Evolutionary conservation across 768 basidiomycete species (phyloP).

Genomic region (Cubamyces sp.): DNA sequence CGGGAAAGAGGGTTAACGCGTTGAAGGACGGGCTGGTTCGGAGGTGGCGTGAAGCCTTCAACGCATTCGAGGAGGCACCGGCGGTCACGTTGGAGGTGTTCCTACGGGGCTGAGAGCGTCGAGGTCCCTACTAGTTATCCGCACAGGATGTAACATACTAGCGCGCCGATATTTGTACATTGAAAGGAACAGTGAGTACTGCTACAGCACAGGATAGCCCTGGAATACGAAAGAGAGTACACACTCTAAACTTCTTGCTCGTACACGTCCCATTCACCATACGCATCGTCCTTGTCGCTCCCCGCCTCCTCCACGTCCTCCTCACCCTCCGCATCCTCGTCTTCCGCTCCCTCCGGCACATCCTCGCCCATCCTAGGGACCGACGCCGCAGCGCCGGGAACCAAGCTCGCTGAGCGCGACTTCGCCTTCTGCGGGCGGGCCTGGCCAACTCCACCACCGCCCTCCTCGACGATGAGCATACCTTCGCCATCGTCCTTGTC

Average conservation of each 20-base stretch:
- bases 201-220: neutral
- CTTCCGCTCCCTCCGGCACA: constrained; percentile 26
- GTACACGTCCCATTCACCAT: constrained; percentile 55
- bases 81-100: too few species aligned
- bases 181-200: too few species aligned
- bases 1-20: too few species aligned
- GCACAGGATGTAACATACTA: too few species aligned
- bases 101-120: too few species aligned
- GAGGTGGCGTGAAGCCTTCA: too few species aligned
- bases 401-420: constrained; percentile 24
- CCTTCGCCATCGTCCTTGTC: constrained; percentile 46
- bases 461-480: constrained; percentile 44
- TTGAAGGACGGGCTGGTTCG: too few species aligned
- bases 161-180: neutral
- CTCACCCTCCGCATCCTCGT: constrained; percentile 29
- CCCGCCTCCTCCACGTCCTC: constrained; percentile 35
- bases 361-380: neutral
- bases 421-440: constrained; percentile 3
- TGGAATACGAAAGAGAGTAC: neutral
- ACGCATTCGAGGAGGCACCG: too few species aligned
- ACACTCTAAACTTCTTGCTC: constrained; percentile 65
- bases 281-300: constrained; percentile 47
- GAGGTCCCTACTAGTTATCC: too few species aligned
- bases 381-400: constrained; percentile 33
- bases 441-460: constrained; percentile 39